Evolutionary conservation across 345 rosid species (phyloP), one percentile per base, ranked within the genome.

Genomic region (Crucihimalaya himalaica): DNA sequence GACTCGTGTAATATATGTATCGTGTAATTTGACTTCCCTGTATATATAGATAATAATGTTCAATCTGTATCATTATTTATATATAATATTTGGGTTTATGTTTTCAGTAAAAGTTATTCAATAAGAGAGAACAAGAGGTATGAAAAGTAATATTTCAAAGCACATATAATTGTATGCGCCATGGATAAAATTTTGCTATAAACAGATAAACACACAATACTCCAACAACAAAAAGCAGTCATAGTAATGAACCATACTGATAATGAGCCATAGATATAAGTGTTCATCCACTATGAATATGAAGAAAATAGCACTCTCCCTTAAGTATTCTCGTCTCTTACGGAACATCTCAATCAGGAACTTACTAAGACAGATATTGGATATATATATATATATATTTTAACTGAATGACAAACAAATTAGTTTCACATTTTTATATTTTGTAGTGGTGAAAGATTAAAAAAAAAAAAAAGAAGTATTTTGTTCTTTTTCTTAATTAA

Each of bases 101-200:
- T 69, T 48, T 56, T 35, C 58, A 48, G 20, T 47, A 35, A 16
- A 71, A 18, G 31, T 10, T 11, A 35, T 40, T 48, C 53, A 37
- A 40, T 51, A 51, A 62, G 51, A 6, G 61, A 37, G 47, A 51
- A 23, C 29, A 51, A 21, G 8, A 62, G 53, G 18, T 62, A 8
- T 48, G 16, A 3, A 60, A 61, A 27, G 61, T 27, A 21, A 19
- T 4, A 10, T 2, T 62, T 4, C 9, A 14, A 19, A 72, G 57
- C 37, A 62, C 40, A 62, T 51, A 73, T 53, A 45, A 54, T 65
- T 66, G 46, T 56, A 16, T 55, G 66, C 23, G 71, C 23, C 64
- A 25, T n/a, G 51, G 66, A 66, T 73, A 55, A 46, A 55, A 13
- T 18, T 73, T 65, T 20, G 66, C 71, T 65, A 65, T 56, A 69